A percentile compares a stretch with the other conserved stretches of the same genome.
phyloP scores from a whole-genome alignment of 768 basidiomycete species.

The Leucosporidium creatinivorum region DNA sequence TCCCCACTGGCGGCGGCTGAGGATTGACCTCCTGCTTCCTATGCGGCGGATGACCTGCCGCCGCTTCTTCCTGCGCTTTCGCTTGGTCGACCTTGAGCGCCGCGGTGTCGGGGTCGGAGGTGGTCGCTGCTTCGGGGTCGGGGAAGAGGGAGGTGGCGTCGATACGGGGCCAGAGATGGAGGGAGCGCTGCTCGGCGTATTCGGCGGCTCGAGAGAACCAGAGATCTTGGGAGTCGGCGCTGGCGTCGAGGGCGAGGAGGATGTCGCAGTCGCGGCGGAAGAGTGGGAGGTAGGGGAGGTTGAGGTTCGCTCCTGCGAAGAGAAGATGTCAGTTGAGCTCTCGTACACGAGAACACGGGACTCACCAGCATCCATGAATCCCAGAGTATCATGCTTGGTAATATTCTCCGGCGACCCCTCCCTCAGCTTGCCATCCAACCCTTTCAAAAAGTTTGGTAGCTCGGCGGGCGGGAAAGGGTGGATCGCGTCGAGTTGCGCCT shows the following conservation, averaged over 20 bases:
- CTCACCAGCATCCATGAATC: conserved; percentile 40
- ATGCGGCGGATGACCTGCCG: not conserved
- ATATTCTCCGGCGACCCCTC: conserved; percentile 30
- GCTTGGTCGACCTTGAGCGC: conserved; percentile 21
- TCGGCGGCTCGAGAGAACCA: conserved; percentile 40
- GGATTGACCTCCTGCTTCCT: conserved; percentile 17
- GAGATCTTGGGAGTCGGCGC: conserved; percentile 31
- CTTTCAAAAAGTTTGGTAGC: conserved; percentile 40
- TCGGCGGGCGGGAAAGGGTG: conserved; percentile 40
- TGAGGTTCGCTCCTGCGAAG: conserved; percentile 30
- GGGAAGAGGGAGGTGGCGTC: conserved; percentile 19
- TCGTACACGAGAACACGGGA: too few species aligned
- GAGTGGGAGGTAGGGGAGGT: conserved; percentile 39
- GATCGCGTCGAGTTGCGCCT: conserved; percentile 34
- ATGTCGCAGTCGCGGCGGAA: conserved; percentile 33
- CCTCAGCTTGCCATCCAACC: conserved; percentile 31
- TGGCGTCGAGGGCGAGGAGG: conserved; percentile 27
- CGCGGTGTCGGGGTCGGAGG: not conserved
- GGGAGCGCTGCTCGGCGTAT: conserved; percentile 21
- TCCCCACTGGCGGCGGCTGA: conserved; percentile 14
- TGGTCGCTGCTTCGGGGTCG: not conserved
- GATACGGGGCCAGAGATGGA: conserved; percentile 18
- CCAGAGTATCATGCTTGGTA: conserved; percentile 36
- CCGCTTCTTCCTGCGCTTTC: conserved; percentile 16
- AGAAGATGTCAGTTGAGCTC: not conserved